These are phyloP conservation scores for Crotalaria pallida DNA, from an alignment of 306 rosid genomes.

Conservation along the genomic window DNA sequence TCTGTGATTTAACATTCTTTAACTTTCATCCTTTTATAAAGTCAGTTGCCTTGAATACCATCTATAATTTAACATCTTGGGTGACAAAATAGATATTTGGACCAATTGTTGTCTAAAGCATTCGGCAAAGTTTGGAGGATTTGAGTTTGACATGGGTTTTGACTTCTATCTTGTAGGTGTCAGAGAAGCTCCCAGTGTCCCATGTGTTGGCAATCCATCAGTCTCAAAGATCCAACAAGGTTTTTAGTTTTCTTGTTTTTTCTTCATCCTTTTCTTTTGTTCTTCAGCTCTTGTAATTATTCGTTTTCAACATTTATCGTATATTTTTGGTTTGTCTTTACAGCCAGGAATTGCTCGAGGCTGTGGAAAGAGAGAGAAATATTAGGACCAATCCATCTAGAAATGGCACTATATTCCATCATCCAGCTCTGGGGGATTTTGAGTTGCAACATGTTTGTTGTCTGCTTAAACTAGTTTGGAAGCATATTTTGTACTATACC, in stretches of 20 bases:
- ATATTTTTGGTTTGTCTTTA: constrained; percentile 17
- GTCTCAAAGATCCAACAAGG: constrained; percentile 96
- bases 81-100: neutral
- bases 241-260: constrained; percentile 21
- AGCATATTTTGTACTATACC: constrained; percentile 12
- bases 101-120: neutral
- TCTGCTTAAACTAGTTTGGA: constrained; percentile 25
- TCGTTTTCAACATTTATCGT: constrained; percentile 1
- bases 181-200: constrained; percentile 99
- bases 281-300: neutral
- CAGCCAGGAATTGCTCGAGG: constrained; percentile 96
- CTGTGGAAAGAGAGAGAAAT: constrained; percentile 82
- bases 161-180: constrained; percentile 53
- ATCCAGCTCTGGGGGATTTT: constrained; percentile 93
- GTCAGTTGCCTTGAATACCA: neutral
- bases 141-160: neutral
- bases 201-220: constrained; percentile 95
- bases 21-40: neutral
- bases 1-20: neutral
- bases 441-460: constrained; percentile 86
- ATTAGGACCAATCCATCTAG: constrained; percentile 69
- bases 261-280: neutral
- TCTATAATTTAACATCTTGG: neutral
- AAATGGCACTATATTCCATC: constrained; percentile 86
- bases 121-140: constrained; percentile 8